phyloP scores from a whole-genome alignment of 2,329 filamentous ascomycete genomes.

The Penicillium sp. region DNA sequence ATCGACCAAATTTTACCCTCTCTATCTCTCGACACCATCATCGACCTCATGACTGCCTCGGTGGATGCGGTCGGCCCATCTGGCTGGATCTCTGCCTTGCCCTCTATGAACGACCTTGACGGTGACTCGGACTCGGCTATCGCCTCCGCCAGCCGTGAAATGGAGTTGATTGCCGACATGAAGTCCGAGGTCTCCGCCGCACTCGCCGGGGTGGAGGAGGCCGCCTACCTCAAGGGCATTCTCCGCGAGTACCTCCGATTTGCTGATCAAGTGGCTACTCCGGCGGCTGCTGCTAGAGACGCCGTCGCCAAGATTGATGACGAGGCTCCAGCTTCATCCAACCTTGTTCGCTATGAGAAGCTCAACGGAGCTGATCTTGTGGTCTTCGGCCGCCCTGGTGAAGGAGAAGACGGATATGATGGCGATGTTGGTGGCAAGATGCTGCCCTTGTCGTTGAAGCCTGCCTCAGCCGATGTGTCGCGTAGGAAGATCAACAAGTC shows the following conservation, averaged over 20 bases:
- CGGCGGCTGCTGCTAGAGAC: constrained; percentile 14
- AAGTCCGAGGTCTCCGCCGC: constrained; percentile 47
- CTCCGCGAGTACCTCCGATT: constrained; percentile 45
- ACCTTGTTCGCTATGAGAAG: constrained; percentile 35
- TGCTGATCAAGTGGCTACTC: constrained; percentile 27
- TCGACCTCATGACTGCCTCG: constrained; percentile 42
- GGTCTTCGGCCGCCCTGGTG: constrained; percentile 26
- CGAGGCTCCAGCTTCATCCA: constrained; percentile 15
- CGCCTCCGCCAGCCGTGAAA: constrained; percentile 33
- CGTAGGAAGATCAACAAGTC: constrained; percentile 53
- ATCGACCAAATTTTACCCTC: constrained; percentile 34
- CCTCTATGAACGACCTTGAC: constrained; percentile 24
- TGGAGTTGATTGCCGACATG: constrained; percentile 46
- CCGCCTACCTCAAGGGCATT: constrained; percentile 46
- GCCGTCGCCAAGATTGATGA: constrained; percentile 9
- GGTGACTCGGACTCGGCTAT: constrained; percentile 17
- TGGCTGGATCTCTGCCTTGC: constrained; percentile 44
- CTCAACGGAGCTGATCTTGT: constrained; percentile 39
- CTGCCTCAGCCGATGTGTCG: constrained; percentile 43
- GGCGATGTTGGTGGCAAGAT: constrained; percentile 41
- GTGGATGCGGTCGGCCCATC: constrained; percentile 48
- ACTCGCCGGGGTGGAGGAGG: constrained; percentile 46
- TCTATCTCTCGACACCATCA: constrained; percentile 38
- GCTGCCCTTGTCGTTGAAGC: constrained; percentile 70
- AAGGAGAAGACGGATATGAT: constrained; percentile 29